phyloP scores from a whole-genome alignment of 2,329 filamentous ascomycete genomes.

The Juglanconis sp. region DNA sequence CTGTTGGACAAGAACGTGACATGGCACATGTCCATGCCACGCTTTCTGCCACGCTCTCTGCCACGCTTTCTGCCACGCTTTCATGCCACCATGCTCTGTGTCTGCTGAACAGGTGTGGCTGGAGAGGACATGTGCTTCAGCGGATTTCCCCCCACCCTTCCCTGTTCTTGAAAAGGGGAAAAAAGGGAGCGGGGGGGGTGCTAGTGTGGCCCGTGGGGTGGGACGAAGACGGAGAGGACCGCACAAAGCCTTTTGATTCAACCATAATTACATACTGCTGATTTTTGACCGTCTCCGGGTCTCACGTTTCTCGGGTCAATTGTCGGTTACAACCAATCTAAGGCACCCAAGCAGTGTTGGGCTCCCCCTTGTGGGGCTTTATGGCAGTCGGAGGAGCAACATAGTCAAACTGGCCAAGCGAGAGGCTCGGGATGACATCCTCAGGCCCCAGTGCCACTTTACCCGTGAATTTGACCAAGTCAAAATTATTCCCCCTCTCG shows the following conservation, averaged over 20 bases:
- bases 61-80: neutral
- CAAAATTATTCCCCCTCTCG: constrained; percentile 59
- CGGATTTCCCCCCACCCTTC: too few relatives aligned
- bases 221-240: too few relatives aligned
- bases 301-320: too few relatives aligned
- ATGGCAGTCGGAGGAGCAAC: constrained; percentile 33
- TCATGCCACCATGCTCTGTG: neutral
- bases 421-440: constrained; percentile 42
- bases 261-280: too few relatives aligned
- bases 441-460: constrained; percentile 35
- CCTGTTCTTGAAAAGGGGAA: too few relatives aligned
- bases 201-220: too few relatives aligned
- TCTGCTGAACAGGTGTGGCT: neutral
- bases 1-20: constrained; percentile 6
- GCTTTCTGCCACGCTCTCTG: neutral
- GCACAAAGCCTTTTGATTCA: too few relatives aligned
- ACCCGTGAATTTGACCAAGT: constrained; percentile 51
- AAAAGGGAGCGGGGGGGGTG: too few relatives aligned
- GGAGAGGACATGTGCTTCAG: neutral
- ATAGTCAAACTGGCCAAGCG: constrained; percentile 51
- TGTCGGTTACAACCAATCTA: neutral
- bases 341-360: neutral
- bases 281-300: too few relatives aligned
- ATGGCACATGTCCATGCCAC: neutral
- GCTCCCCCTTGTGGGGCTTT: constrained; percentile 1